These are phyloP conservation scores for Cordyceps cateniannulata DNA, from an alignment of 2,329 filamentous ascomycete species.

Conservation along the genomic window DNA sequence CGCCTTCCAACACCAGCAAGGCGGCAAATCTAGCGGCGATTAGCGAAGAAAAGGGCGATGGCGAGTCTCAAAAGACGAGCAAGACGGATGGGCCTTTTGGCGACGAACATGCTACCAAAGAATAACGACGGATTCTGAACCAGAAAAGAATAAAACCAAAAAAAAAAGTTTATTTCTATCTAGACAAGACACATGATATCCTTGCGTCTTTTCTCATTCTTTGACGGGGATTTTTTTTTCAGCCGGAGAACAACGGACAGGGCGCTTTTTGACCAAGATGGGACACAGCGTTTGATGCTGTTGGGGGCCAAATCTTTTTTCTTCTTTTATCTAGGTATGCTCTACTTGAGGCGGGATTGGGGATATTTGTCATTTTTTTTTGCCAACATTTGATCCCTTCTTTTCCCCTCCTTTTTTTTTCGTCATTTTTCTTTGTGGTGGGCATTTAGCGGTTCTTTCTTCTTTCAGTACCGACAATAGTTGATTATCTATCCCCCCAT, in stretches of 20 bases:
- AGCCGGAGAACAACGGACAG: conserved; percentile 15
- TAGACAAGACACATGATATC: background rate
- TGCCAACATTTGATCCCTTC: background rate
- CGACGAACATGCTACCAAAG: conserved; percentile 51
- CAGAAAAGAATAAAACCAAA: background rate
- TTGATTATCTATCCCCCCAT: background rate
- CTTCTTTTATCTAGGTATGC: background rate
- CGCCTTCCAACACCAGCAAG: conserved; percentile 27
- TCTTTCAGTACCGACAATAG: background rate
- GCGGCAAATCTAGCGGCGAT: conserved; percentile 47
- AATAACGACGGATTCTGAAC: conserved; percentile 22
- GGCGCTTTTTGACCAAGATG: conserved; percentile 19
- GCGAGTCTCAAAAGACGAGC: conserved; percentile 25
- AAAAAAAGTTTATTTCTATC: background rate
- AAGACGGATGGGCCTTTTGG: conserved; percentile 46
- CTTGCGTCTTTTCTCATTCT: background rate
- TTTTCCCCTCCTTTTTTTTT: background rate
- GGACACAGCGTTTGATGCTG: conserved; percentile 16
- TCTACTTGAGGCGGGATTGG: background rate
- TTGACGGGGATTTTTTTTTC: conserved; percentile 3
- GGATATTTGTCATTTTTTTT: background rate
- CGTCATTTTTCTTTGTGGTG: conserved; percentile 3
- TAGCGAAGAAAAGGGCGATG: conserved; percentile 37
- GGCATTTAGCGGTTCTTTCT: conserved; percentile 8
- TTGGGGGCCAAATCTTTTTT: conserved; percentile 15